Evolutionary conservation across 2,329 filamentous ascomycete species (phyloP).

Genomic region (Ceratocystis destructans): DNA sequence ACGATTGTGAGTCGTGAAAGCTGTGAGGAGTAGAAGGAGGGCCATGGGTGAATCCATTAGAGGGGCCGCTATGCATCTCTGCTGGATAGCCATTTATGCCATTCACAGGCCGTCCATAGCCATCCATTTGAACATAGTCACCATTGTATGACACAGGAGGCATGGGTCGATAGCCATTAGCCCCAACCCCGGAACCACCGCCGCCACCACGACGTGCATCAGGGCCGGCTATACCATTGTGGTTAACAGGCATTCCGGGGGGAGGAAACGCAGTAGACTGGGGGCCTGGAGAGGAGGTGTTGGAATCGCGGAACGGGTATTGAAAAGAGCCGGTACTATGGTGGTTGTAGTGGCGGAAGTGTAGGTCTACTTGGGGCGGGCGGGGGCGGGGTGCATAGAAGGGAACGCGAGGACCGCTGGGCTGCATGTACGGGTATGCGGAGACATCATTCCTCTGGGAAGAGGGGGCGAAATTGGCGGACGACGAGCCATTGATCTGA

Average conservation of each 20-base stretch:
- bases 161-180: constrained; percentile 24
- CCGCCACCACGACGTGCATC: constrained; percentile 23
- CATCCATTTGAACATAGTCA: constrained; percentile 29
- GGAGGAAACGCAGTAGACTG: constrained; percentile 34
- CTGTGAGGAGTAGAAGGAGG: constrained; percentile 44
- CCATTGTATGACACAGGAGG: constrained; percentile 28
- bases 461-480: constrained; percentile 8
- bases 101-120: constrained; percentile 28
- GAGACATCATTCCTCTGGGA: neutral
- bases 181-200: constrained; percentile 24
- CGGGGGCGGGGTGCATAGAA: constrained; percentile 14
- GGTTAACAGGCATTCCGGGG: constrained; percentile 30
- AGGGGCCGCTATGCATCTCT: constrained; percentile 13
- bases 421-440: constrained; percentile 7
- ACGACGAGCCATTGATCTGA: constrained; percentile 9
- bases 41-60: constrained; percentile 26
- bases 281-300: constrained; percentile 44
- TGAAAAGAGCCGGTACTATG: constrained; percentile 43
- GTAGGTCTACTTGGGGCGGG: constrained; percentile 11
- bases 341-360: constrained; percentile 26
- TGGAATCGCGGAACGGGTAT: constrained; percentile 42
- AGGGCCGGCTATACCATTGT: constrained; percentile 23
- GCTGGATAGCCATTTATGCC: constrained; percentile 23
- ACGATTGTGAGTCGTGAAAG: constrained; percentile 48
- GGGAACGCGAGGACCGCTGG: neutral